These are phyloP conservation scores for Solanum pimpinellifolium DNA, from an alignment of 257 asterid species.

Conservation along the genomic window DNA sequence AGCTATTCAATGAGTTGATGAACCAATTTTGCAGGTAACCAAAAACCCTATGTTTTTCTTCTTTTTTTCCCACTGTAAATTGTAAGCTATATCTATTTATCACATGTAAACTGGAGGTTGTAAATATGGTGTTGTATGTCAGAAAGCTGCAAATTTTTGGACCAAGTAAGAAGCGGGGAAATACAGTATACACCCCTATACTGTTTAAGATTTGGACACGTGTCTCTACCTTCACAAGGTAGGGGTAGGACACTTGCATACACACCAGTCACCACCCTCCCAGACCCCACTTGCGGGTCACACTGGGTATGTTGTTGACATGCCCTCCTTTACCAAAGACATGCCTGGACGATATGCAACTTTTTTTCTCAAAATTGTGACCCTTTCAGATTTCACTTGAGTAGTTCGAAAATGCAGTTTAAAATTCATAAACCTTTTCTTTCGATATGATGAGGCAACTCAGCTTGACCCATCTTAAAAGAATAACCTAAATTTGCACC, in stretches of 20 bases:
- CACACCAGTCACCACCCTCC: background rate
- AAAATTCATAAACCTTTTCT: background rate
- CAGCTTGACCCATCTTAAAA: background rate
- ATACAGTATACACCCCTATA: background rate
- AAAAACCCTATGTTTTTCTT: background rate
- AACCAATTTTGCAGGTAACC: background rate
- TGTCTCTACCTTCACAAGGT: background rate
- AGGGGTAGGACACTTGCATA: background rate
- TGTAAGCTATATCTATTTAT: background rate
- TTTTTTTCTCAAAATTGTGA: background rate
- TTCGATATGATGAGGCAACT: background rate
- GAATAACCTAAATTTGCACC: background rate
- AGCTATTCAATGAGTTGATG: background rate
- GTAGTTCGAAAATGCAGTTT: background rate
- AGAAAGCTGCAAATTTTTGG: background rate
- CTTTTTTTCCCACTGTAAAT: background rate
- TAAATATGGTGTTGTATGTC: background rate
- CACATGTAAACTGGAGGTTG: background rate
- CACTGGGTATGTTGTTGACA: background rate
- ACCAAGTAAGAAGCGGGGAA: background rate
- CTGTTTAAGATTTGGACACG: background rate
- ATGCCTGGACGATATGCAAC: background rate
- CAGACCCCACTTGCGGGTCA: background rate
- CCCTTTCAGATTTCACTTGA: background rate
- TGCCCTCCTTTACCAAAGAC: background rate